phyloP scores from a whole-genome alignment of 2,329 filamentous ascomycete species.

The Curvularia lunata region DNA sequence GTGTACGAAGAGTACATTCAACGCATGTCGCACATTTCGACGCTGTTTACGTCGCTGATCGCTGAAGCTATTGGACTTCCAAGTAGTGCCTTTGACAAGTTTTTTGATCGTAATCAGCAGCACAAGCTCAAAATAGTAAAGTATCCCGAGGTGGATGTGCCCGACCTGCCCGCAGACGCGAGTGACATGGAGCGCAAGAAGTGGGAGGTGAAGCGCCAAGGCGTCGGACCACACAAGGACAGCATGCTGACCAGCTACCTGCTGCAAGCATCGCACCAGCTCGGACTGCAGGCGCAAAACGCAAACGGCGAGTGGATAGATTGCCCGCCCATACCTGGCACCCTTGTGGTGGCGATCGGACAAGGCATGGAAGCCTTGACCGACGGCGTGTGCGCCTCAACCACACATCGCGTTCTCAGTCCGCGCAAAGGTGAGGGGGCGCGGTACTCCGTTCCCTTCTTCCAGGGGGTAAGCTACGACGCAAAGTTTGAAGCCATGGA shows the following conservation, averaged over 20 bases:
- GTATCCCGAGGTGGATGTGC: slow-evolving; percentile 70
- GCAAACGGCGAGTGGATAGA: slow-evolving; percentile 79
- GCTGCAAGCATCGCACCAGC: slow-evolving; percentile 77
- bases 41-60: slow-evolving; percentile 78
- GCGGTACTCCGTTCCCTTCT: slow-evolving; percentile 83
- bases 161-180: slow-evolving; percentile 35
- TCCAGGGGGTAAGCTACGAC: slow-evolving; percentile 83
- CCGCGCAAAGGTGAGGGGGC: slow-evolving; percentile 72
- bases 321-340: slow-evolving; percentile 75
- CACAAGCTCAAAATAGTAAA: slow-evolving; percentile 91
- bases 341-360: slow-evolving; percentile 85
- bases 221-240: slow-evolving; percentile 81
- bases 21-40: slow-evolving; percentile 74
- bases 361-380: slow-evolving; percentile 88
- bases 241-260: slow-evolving; percentile 84
- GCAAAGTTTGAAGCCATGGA: slow-evolving; percentile 80
- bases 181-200: slow-evolving; percentile 49
- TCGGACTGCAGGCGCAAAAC: slow-evolving; percentile 83
- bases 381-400: slow-evolving; percentile 78
- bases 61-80: slow-evolving; percentile 82
- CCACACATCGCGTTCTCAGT: slow-evolving; percentile 82
- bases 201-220: slow-evolving; percentile 63
- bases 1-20: slow-evolving; percentile 77
- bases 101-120: slow-evolving; percentile 75
- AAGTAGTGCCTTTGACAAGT: slow-evolving; percentile 72